Evolutionary conservation across 495 filamentous ascomycete species (phyloP), one percentile per base, ranked within the genome.

Genomic region (Venustampulla echinocandica): DNA sequence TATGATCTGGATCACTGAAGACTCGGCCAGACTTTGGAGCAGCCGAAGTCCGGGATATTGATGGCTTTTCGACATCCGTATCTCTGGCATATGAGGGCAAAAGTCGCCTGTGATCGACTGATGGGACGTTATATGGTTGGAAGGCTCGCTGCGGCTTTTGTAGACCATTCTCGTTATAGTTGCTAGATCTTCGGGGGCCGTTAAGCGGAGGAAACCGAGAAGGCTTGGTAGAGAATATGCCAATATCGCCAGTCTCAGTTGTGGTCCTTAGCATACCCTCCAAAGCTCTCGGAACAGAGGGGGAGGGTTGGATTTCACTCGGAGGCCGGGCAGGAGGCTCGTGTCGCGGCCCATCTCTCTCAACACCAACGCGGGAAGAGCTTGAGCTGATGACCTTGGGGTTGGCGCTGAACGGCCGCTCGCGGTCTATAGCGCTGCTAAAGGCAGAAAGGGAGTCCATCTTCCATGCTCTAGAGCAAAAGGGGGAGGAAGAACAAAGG

Each of bases 181-280:
- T n/a, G 38, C 28, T 25, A 13, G 28, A 22, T 40, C 47, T 51
- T 45, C 49, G 37, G 5, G 57, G 57, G 2, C 35, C 51, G 5
- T 47, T 46, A n/a, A 56, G 45, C 10, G 51, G 21, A 3, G 64
- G 63, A 23, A 75, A 56, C 10, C 73, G 66, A 25, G 69, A 58
- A 4, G 74, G 70, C 49, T 67, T 67, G 51, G 75, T 75, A 33
- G 73, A 72, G 47, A 84, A 78, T 37, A 74, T 62, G 6, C 76
- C 80, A 39, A 85, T 76, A 44, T 84, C 78, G 13, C 81, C 82
- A 1, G 76, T 75, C 61, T 85, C 82, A 0, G 81, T 85, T 0
- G 72, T 80, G 7, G 74, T 84, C 58, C 73, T 83, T 33, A 86
- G 71, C 81, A 86, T 84, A 58, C 76, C 74, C 50, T 74, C 66